phyloP scores from a whole-genome alignment of 2,329 filamentous ascomycete species.

The Pseudogymnoascus sp. region DNA sequence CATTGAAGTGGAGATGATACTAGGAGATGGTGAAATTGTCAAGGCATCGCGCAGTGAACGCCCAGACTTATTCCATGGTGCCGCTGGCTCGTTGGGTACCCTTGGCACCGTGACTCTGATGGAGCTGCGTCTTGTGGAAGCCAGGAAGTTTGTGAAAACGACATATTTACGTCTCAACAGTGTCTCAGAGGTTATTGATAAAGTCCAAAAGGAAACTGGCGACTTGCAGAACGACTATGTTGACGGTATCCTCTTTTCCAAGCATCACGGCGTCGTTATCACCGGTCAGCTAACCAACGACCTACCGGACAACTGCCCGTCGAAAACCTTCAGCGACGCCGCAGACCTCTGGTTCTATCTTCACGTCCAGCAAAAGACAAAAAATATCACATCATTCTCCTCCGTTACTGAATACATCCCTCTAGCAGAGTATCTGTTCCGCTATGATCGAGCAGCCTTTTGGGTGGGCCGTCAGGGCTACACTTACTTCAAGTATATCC shows the following conservation, averaged over 20 bases:
- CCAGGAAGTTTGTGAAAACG: conserved; percentile 44
- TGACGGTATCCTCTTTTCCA: conserved; percentile 46
- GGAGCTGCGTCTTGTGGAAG: conserved; percentile 46
- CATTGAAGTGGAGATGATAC: conserved; percentile 52
- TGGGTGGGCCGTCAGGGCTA: conserved; percentile 51
- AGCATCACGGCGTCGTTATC: conserved; percentile 41
- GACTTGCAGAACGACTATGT: conserved; percentile 40
- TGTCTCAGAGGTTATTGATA: conserved; percentile 33
- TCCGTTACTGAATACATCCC: conserved; percentile 31
- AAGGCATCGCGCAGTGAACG: conserved; percentile 38
- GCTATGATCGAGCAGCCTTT: conserved; percentile 36
- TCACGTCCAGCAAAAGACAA: conserved; percentile 35
- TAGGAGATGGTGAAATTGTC: conserved; percentile 46
- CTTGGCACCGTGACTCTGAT: conserved; percentile 52
- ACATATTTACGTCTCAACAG: conserved; percentile 41
- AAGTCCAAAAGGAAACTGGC: conserved; percentile 27
- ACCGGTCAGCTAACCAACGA: conserved; percentile 39
- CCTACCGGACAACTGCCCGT: conserved; percentile 20
- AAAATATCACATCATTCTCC: background rate
- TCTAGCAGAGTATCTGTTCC: conserved; percentile 42
- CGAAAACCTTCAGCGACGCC: conserved; percentile 13
- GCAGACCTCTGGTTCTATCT: conserved; percentile 54
- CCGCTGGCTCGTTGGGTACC: conserved; percentile 50
- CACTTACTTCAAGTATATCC: conserved; percentile 45
- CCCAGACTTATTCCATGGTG: conserved; percentile 48